Percentiles rank a stretch among this genome's conserved stretches.
Conservation (phyloP, 345 rosid genomes). For the Excoecaria agallocha region DNA sequence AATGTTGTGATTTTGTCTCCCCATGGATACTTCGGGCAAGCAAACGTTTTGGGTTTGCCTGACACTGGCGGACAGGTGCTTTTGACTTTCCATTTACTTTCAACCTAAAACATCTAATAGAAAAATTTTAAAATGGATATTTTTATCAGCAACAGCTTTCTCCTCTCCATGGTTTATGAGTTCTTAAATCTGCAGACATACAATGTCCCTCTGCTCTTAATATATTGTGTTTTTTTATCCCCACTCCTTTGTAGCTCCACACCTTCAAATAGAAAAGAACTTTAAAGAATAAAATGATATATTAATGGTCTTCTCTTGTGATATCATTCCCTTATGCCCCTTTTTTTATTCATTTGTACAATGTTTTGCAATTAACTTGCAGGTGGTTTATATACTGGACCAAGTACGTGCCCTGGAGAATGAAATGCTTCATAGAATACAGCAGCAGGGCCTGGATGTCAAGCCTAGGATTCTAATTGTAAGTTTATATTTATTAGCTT, state of each 20-base stretch:
- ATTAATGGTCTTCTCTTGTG: neutral
- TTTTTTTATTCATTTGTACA: neutral
- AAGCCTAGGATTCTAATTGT: conserved; percentile 86
- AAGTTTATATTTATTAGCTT: conserved; percentile 29
- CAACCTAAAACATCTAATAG: neutral
- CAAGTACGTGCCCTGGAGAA: conserved; percentile 96
- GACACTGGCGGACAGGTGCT: conserved; percentile 98
- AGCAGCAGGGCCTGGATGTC: conserved; percentile 82
- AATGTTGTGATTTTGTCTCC: conserved; percentile 93
- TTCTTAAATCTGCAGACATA: neutral
- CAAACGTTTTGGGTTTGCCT: conserved; percentile 98
- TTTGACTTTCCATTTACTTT: neutral
- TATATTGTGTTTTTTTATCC: neutral
- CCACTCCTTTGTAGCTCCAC: neutral
- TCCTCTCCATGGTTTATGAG: neutral
- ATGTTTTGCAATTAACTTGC: conserved; percentile 8
- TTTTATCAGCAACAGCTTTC: neutral
- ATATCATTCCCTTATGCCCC: neutral
- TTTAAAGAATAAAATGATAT: neutral
- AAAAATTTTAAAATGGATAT: neutral
- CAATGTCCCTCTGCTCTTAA: neutral
- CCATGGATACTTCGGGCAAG: conserved; percentile 98
- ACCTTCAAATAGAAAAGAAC: neutral
- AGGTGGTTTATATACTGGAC: conserved; percentile 96
- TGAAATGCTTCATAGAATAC: conserved; percentile 83